Conservation (phyloP, 805 yeast genomes). For the Kurtzmaniella cleridarum region DNA sequence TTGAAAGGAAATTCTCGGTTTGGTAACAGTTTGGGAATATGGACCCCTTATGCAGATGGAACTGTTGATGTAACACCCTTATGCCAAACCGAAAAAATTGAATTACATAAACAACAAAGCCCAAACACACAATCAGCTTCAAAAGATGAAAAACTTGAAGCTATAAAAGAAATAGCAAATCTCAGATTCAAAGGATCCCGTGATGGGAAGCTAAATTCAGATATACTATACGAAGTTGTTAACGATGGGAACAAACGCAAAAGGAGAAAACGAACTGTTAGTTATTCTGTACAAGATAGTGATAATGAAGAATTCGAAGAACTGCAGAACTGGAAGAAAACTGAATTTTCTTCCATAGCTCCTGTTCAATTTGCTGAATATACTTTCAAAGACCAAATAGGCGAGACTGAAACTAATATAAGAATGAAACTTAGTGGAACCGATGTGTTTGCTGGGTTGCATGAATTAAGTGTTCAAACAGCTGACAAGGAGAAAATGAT, state of each 20-base stretch:
- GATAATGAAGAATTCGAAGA: constrained; percentile 4
- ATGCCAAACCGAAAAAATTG: constrained; percentile 43
- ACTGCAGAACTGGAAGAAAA: constrained; percentile 11
- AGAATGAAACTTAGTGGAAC: constrained; percentile 49
- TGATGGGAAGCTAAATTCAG: constrained; percentile 29
- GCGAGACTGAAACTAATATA: constrained; percentile 11
- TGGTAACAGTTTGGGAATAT: constrained; percentile 58
- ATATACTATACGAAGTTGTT: constrained; percentile 35
- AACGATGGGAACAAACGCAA: constrained; percentile 1
- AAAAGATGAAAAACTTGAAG: constrained; percentile 8
- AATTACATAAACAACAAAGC: constrained; percentile 16
- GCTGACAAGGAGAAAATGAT: constrained; percentile 25
- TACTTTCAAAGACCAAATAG: constrained; percentile 27
- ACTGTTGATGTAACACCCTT: constrained; percentile 61
- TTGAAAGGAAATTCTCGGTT: constrained; percentile 59
- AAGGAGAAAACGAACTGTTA: constrained; percentile 3
- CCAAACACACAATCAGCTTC: constrained; percentile 5
- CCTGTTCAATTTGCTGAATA: constrained; percentile 55
- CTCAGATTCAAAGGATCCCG: constrained; percentile 57
- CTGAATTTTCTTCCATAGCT: constrained; percentile 46
- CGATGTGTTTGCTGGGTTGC: constrained; percentile 76
- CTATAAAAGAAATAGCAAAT: constrained; percentile 42
- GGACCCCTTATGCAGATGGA: constrained; percentile 71
- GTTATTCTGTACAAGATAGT: constrained; percentile 7
- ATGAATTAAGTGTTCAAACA: constrained; percentile 47